These are phyloP conservation scores for Curvularia verruculosa DNA, from an alignment of 2,329 filamentous ascomycete genomes.

Conservation along the genomic window DNA sequence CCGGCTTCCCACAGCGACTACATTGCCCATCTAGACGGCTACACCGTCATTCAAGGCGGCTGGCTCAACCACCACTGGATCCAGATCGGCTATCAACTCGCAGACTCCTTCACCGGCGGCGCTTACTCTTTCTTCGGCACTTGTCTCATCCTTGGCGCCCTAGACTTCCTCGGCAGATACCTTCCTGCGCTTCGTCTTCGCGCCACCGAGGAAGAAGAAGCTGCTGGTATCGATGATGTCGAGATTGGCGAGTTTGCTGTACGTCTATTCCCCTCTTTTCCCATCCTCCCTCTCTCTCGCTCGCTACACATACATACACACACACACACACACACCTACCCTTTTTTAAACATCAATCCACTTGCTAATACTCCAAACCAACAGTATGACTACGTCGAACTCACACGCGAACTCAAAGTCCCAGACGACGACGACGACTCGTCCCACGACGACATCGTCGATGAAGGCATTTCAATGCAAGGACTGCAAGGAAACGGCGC, in stretches of 20 bases:
- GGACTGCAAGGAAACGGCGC: slow-evolving; percentile 38
- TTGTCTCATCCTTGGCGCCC: slow-evolving; percentile 69
- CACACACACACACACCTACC: no score
- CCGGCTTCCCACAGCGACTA: slow-evolving; percentile 63
- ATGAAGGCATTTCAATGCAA: slow-evolving; percentile 45
- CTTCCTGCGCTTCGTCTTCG: slow-evolving; percentile 78
- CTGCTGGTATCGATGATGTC: slow-evolving; percentile 83
- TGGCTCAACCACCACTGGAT: slow-evolving; percentile 86
- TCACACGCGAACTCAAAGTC: slow-evolving; percentile 65
- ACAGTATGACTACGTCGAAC: slow-evolving; percentile 86
- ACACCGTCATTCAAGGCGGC: slow-evolving; percentile 70
- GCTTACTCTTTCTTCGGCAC: slow-evolving; percentile 80
- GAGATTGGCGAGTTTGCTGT: slow-evolving; percentile 92
- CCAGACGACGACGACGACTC: slow-evolving; percentile 44
- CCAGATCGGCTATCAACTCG: slow-evolving; percentile 82
- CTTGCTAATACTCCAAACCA: no score
- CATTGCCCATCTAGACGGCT: slow-evolving; percentile 80
- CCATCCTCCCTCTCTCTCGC: no score
- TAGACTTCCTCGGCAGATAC: slow-evolving; percentile 74
- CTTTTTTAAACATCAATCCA: no score
- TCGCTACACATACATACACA: no score
- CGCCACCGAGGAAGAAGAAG: slow-evolving; percentile 76
- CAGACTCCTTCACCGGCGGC: slow-evolving; percentile 77
- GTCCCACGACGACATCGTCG: slow-evolving; percentile 28
- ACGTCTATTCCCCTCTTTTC: slow-evolving; percentile 39